Base-by-base conservation (phyloP, 176 grass and related monocot species). In the Aegilops speltoides region DNA sequence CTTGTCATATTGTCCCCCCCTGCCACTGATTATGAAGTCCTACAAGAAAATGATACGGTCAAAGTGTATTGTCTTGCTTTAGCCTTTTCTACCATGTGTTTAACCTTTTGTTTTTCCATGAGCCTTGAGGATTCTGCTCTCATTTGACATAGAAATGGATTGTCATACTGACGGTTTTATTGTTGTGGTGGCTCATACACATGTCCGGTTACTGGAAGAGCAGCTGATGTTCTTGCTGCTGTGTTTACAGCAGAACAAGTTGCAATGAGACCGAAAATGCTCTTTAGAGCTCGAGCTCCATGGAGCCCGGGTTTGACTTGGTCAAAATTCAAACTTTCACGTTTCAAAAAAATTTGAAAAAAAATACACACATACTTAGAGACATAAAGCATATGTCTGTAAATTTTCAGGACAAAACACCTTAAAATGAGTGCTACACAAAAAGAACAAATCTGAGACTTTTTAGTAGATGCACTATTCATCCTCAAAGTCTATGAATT, bases 111-210 rank as follows among this genome's bases (percentile, higher is more conserved):
- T 29, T 82, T 13, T 78, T 1, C n/a, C 26, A 26, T 33, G 4
- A 25, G 3, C n/a, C 40, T 56, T 26, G 52, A 57, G 16, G 19
- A 65, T 80, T 74, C 12, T 77, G 15, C 64, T 74, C 15, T 62
- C 62, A 28, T 93, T 34, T 83, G 70, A 66, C 89, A 99, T 92
- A 80, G 94, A 99, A 76, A 93, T 99, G 92, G 97, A 88, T 22
- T 94, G 92, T 28, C 92, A 99, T 83, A 93, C 96, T 85, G 88
- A 99, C 89, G 90, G 97, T 31, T 96, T 99, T 94, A 99, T 99
- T 78, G 94, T 94, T 34, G 97, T 99, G 65, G 94, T 91, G 32
- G 94, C 92, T 22, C 97, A 99, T 72, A 96, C 97, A 29, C 94
- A 94, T 64, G 90, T 8, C 87, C 83, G 16, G 82, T 99, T 77